These are phyloP conservation scores for Pseudogymnoascus pannorum DNA, from an alignment of 2,329 filamentous ascomycete species.

Conservation along the genomic window DNA sequence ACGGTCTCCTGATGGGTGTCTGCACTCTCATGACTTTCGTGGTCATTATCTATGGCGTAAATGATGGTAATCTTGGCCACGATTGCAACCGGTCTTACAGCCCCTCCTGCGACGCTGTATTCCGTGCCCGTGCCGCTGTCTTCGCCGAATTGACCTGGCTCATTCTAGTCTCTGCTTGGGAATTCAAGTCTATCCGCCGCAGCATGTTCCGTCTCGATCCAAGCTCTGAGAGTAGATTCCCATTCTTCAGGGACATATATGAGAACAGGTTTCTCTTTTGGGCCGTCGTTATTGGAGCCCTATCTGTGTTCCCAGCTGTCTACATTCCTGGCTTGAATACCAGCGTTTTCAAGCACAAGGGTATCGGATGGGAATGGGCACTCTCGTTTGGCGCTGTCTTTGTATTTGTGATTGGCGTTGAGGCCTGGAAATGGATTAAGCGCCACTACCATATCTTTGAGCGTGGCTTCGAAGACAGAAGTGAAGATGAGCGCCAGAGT, in stretches of 20 bases:
- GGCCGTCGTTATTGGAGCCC: conserved; percentile 44
- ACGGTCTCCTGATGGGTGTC: conserved; percentile 43
- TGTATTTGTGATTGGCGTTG: conserved; percentile 53
- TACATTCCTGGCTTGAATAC: conserved; percentile 60
- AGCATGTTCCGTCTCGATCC: conserved; percentile 51
- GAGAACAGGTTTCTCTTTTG: conserved; percentile 57
- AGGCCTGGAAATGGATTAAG: conserved; percentile 57
- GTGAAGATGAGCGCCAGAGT: conserved; percentile 10
- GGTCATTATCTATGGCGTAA: conserved; percentile 44
- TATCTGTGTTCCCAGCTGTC: conserved; percentile 49
- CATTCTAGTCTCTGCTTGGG: conserved; percentile 50
- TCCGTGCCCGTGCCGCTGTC: conserved; percentile 46
- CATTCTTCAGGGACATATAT: conserved; percentile 36
- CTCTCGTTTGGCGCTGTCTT: conserved; percentile 50
- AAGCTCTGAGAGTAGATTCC: conserved; percentile 29
- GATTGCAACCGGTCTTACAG: conserved; percentile 47
- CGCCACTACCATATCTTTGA: conserved; percentile 30
- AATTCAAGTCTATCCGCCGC: conserved; percentile 50
- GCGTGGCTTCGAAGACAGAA: conserved; percentile 22
- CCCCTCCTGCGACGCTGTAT: conserved; percentile 44
- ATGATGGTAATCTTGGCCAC: conserved; percentile 42
- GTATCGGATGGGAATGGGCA: conserved; percentile 59
- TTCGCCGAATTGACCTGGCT: conserved; percentile 51
- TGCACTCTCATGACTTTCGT: conserved; percentile 43
- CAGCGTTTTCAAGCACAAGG: conserved; percentile 54